Base-by-base conservation (phyloP, 1,284 basidiomycete species). In the Austroboletus niveus region DNA sequence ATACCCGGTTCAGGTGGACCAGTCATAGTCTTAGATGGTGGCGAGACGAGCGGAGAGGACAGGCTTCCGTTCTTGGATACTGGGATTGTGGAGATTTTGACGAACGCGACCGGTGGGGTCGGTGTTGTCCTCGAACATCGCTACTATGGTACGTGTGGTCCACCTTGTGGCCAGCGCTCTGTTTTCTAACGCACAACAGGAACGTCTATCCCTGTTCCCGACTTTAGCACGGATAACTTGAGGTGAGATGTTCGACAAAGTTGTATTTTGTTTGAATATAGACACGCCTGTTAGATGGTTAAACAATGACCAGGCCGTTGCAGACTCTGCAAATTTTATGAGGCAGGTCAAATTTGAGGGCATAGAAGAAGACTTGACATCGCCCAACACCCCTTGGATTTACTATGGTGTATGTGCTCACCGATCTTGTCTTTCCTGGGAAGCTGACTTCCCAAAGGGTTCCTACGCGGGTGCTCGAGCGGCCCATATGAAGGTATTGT, bases 281-380 rank as follows among this genome's bases (percentile, higher is more conserved):
- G 36, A 53, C 34, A 57, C 35, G 32, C 59, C 11, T 47, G 52
- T 51, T 48, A 86, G 88, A 31, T 94, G 89, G 82, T 76, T 98
- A 47, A 92, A 87, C 66, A 97, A 97, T 57, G 86, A 81, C 22
- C 94, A 98, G 69, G 80, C 93, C 1, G 82, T 92, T 1, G 87
- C 92, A n/a, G 96, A 99, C 72, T 92, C 89, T 44, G 94, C 93
- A 1, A 81, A 89, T 68, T 98, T 98, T 66, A 93, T 98, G 78
- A 75, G 79, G 8, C 81, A 87, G 53, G 84, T 97, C 64, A 78
- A 85, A 58, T 87, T 95, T 51, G 71, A 79, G 1, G 87, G 87
- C 0, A 80, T 95, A 27, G 73, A 84, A 5, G 81, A 88, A 53
- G 78, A 87, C 56, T 62, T 92, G 51, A 85, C 85, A 3, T 81